Base-by-base conservation (phyloP, 2,329 filamentous ascomycete species). In the Diaporthe vexans region DNA sequence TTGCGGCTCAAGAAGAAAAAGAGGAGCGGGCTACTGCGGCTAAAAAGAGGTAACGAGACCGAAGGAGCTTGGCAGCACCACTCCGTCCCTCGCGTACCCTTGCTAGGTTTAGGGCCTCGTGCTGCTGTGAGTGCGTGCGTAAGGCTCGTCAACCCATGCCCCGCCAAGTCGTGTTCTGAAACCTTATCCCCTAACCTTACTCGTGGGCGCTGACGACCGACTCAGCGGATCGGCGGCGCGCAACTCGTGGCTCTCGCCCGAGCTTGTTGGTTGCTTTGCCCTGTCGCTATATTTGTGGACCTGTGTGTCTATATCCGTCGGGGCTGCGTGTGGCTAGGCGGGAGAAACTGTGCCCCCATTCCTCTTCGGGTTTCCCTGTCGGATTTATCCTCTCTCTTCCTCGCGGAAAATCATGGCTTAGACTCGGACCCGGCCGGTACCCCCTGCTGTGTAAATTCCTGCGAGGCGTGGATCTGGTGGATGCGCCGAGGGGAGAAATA, bases 201-300 rank as follows among this genome's bases (percentile, higher is more conserved):
- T 68, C 63, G 63, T 68, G 63, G 63, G 63, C 48, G 63, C 63
- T 54, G 63, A 54, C 48, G 63, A 68, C 63, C 48, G 63, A 68
- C 63, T 68, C 63, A 68, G 63, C 46, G 63, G 63, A 40, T 68
- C 48, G 40, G 48, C 63, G 46, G 46, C 63, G 63, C 63, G 9
- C 63, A 52, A 37, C 29, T 67, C 63, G 63, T 35, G 46, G 46
- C 26, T 19, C 43, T 35, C 43, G 59, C 19, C 59, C 24, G 4
- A 9, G 40, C 40, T 33, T 48, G 59, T 21, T 21, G 17, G 43
- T 40, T 13, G 37, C 37, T 40, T 46, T 48, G 43, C 29, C 9
- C 21, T 68, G 63, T 37, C 48, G 48, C 63, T 68, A 68, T 54
- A 54, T 68, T 54, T 54, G 63, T 68, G 48, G 29, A 17, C 46